Base-by-base conservation (phyloP, 2,329 filamentous ascomycete genomes). In the Geoglossum cookeanum region DNA sequence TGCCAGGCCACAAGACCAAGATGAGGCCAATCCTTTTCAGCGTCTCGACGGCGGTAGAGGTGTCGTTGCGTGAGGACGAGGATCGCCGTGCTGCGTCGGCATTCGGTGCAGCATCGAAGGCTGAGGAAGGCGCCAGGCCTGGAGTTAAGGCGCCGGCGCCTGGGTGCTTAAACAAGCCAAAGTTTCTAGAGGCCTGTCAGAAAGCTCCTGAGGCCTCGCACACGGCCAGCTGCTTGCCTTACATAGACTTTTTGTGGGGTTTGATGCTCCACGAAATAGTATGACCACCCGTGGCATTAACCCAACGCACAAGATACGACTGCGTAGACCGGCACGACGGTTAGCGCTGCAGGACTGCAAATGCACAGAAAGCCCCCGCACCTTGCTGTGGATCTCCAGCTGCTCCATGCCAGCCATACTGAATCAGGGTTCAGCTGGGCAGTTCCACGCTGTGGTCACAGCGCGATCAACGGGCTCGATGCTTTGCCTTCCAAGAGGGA, bases 251-350 rank as follows among this genome's bases (percentile, higher is more conserved):
- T 74, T 94, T 97, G 70, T 97, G 89, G 48, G 92, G 92, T 68
- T 97, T 90, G 44, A 98, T 81, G 66, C 88, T 96, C 92, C 92
- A 98, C 15, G 90, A 95, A 64, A 98, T 89, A 55, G 90, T 95
- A 69, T 95, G 84, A 57, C 85, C 85, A 61, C 88, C 83, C 58
- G 89, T 83, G 63, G 96, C 91, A 68, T 88, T 85, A 64, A 96
- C 87, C 91, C 92, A 98, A 67, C 92, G 88, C 58, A 98, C 87
- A 64, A 98, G 89, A 72, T 98, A 98, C 62, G 89, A 95, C 92
- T 97, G 15, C 6, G 29, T n/a, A n/a, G n/a, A 11, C 17, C 17
- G 37, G 22, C 15, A 29, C 17, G 33, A 29, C 8, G n/a, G 13
- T 42, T 44, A 49, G 33, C 22, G 15, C 4, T 4, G 35, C 17